Evolutionary conservation across 768 basidiomycete species (phyloP), one percentile per base, ranked within the genome.

Genomic region (Tricholoma saponaceum): DNA sequence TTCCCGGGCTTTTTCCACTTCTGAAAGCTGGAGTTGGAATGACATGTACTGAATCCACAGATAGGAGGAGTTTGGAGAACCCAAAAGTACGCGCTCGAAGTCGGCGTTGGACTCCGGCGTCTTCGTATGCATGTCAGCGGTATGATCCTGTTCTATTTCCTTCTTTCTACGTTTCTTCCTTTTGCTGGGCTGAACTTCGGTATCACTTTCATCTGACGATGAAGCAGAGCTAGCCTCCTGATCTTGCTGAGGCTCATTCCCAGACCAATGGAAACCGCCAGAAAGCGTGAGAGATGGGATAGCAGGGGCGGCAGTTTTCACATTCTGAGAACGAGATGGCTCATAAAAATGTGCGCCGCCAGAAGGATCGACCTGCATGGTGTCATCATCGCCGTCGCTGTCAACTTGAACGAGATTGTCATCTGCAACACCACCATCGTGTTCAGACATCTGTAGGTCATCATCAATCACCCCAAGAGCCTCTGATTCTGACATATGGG

Each of bases 1-100:
- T 68, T 90, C 87, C 44, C 94, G 83, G 13, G 96, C 97, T 72
- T 95, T 97, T 65, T 95, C 95, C 55, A 97, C 77, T 73, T 99
- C 96, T 28, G 95, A 92, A n/a, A 99, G 82, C 63, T 94, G 94
- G 10, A 98, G 78, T 66, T 95, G 93, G 83, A 98, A 96, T 8
- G 97, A 96, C 94, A 99, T 98, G 71, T 95, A 99, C 70, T 98
- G 95, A 58, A 99, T 87, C 97, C 97, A 99, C 32, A 98, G 81
- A 73, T 90, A 97, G 0, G 97, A 98, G 6, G 95, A 98, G 69
- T 97, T 94, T 1, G 97, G 96, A 0, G 96, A 95, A 26, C 92
- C 92, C 37, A 98, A 80, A 47, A 99, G 81, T 33, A 92, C 74
- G 12, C 97, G 85, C 71, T 99, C 97, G 64, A 98, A 99, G 70